Conservation (phyloP, 371 early-diverging fungal genomes). For the Mortierella sp. region DNA sequence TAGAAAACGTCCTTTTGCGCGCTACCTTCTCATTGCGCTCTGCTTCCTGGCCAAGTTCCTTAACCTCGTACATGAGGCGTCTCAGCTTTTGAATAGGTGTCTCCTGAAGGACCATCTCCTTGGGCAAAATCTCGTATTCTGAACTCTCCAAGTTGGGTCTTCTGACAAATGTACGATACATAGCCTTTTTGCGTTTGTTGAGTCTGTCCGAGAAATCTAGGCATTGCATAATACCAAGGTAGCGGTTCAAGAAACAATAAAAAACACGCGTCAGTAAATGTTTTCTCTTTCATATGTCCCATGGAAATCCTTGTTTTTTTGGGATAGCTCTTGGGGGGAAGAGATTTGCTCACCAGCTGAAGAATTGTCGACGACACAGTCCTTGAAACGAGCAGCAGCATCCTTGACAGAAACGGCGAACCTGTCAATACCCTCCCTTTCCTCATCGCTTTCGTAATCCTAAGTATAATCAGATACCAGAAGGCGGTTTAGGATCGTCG, state of each 20-base stretch:
- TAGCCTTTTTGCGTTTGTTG: constrained; percentile 71
- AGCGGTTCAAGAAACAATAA: too few species aligned
- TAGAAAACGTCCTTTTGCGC: neutral
- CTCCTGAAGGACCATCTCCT: constrained; percentile 69
- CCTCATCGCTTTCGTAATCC: constrained; percentile 65
- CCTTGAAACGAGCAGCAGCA: constrained; percentile 68
- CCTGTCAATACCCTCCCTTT: constrained; percentile 67
- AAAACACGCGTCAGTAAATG: neutral
- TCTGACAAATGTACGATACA: constrained; percentile 72
- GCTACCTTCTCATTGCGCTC: constrained; percentile 63
- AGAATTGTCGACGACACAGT: constrained; percentile 53
- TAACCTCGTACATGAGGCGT: constrained; percentile 84
- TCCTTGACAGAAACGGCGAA: constrained; percentile 67
- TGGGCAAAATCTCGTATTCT: constrained; percentile 74
- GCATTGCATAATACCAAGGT: too few species aligned
- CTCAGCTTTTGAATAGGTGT: constrained; percentile 81
- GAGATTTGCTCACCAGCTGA: constrained; percentile 31
- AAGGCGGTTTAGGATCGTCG: too few species aligned
- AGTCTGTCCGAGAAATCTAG: constrained; percentile 74
- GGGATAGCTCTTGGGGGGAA: constrained; percentile 1
- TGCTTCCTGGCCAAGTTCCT: constrained; percentile 80
- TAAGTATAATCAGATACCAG: too few species aligned
- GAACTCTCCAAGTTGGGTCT: constrained; percentile 67
- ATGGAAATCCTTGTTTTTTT: too few species aligned
- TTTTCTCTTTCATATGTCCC: too few species aligned